Evolutionary conservation across 1,284 basidiomycete genomes (phyloP).

Genomic region (Veloporphyrellus conicus): DNA sequence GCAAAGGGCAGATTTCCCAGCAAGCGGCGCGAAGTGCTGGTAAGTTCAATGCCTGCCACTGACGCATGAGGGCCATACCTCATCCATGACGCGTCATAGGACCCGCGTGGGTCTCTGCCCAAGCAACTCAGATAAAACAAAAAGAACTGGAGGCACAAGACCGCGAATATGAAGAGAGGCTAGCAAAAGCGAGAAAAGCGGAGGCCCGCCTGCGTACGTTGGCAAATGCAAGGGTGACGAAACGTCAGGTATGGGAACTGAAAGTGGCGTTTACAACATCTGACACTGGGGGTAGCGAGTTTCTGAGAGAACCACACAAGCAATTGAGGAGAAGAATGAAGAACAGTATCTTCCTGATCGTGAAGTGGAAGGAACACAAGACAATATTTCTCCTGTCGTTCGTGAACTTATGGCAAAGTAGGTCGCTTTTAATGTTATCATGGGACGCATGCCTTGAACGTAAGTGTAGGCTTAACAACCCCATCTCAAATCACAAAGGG

Average conservation of each 20-base stretch:
- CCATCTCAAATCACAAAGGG: constrained; percentile 6
- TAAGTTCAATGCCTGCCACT: constrained; percentile 15
- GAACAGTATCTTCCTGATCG: constrained; percentile 64
- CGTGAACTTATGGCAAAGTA: constrained; percentile 79
- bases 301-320: not conserved
- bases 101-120: constrained; percentile 78
- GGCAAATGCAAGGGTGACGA: constrained; percentile 53
- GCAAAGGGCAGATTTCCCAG: constrained; percentile 50
- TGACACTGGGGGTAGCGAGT: constrained; percentile 27
- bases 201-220: constrained; percentile 58
- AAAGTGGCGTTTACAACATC: not conserved
- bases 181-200: constrained; percentile 57
- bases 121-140: constrained; percentile 62
- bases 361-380: constrained; percentile 37
- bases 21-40: constrained; percentile 38
- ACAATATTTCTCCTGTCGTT: constrained; percentile 75
- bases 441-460: not conserved
- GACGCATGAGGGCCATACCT: constrained; percentile 1
- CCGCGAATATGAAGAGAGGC: constrained; percentile 55
- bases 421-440: constrained; percentile 21
- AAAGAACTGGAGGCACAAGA: constrained; percentile 66
- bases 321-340: constrained; percentile 38
- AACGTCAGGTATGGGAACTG: constrained; percentile 50
- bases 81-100: constrained; percentile 38
- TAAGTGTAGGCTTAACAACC: constrained; percentile 15